phyloP scores from a whole-genome alignment of 2,329 filamentous ascomycete species.

The Hymenoscyphus repandus region DNA sequence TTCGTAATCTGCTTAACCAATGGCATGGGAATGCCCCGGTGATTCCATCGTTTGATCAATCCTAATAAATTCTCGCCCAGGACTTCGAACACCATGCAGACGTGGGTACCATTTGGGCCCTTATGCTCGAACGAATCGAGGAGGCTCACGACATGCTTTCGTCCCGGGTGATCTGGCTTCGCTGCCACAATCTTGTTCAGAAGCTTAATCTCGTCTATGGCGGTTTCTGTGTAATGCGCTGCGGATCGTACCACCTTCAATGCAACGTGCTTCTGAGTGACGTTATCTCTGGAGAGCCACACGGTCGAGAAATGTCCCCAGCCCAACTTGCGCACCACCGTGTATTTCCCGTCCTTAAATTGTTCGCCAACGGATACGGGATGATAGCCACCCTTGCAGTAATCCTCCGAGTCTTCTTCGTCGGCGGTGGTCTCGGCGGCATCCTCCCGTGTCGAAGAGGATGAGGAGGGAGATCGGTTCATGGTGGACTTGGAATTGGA shows the following conservation, averaged over 20 bases:
- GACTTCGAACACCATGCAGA: constrained; percentile 99
- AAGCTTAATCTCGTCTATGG: constrained; percentile 97
- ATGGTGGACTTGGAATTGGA: constrained; percentile 24
- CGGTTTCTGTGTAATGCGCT: constrained; percentile 97
- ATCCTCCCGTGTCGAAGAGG: constrained; percentile 76
- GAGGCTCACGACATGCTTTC: constrained; percentile 91
- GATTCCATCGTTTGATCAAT: constrained; percentile 97
- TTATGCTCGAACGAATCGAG: constrained; percentile 97
- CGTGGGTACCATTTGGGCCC: constrained; percentile 90
- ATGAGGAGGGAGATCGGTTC: constrained; percentile 54
- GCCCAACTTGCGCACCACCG: constrained; percentile 89
- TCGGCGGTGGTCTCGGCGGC: constrained; percentile 88
- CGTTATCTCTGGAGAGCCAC: constrained; percentile 78
- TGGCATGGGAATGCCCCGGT: constrained; percentile 91
- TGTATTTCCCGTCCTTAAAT: constrained; percentile 97
- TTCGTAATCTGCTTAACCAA: constrained; percentile 99
- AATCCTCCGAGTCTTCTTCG: constrained; percentile 98
- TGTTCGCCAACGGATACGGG: constrained; percentile 91
- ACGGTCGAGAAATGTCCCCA: constrained; percentile 99
- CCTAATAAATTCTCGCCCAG: constrained; percentile 91
- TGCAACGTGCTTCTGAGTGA: constrained; percentile 86
- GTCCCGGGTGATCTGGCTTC: constrained; percentile 89
- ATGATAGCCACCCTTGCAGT: constrained; percentile 98
- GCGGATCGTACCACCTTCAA: constrained; percentile 97
- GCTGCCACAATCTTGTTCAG: constrained; percentile 95